Conservation (phyloP, 2,329 filamentous ascomycete genomes). For the Hymenoscyphus albidus region DNA sequence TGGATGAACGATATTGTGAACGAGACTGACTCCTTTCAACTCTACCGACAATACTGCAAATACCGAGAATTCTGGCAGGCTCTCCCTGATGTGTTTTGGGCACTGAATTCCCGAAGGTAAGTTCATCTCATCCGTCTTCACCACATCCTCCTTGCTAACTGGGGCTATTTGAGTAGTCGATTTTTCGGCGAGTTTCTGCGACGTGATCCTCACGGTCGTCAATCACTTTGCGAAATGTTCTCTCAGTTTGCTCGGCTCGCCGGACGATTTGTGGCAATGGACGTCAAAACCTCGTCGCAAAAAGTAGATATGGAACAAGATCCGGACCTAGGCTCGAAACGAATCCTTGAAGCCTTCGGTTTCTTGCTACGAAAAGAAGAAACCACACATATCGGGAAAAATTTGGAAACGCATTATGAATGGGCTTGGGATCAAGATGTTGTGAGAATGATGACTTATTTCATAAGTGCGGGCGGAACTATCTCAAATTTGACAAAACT, state of each 20-base stretch:
- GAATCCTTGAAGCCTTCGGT: constrained; percentile 46
- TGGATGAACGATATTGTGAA: constrained; percentile 51
- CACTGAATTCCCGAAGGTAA: constrained; percentile 42
- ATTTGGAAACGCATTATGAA: constrained; percentile 40
- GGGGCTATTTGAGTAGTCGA: constrained; percentile 23
- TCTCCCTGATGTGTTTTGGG: constrained; percentile 49
- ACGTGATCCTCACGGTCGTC: constrained; percentile 22
- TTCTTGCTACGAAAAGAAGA: constrained; percentile 38
- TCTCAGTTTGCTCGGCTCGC: constrained; percentile 43
- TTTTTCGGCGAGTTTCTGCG: constrained; percentile 34
- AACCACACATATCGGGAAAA: constrained; percentile 33
- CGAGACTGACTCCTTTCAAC: constrained; percentile 35
- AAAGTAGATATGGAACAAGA: constrained; percentile 27
- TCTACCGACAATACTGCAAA: constrained; percentile 43
- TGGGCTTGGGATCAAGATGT: constrained; percentile 35
- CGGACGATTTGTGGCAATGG: constrained; percentile 49
- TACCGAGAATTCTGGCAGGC: constrained; percentile 49
- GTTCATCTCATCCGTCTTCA: constrained; percentile 18
- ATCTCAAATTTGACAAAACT: constrained; percentile 43
- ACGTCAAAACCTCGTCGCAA: constrained; percentile 40
- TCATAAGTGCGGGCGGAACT: constrained; percentile 40
- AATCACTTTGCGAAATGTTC: constrained; percentile 32
- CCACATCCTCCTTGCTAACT: constrained; percentile 18
- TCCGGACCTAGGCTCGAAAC: constrained; percentile 41
- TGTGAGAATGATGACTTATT: constrained; percentile 21